A percentile compares a stretch with the other conserved stretches of the same genome.
Conservation (phyloP, 495 filamentous ascomycete species). For the Amniculicola lignicola region DNA sequence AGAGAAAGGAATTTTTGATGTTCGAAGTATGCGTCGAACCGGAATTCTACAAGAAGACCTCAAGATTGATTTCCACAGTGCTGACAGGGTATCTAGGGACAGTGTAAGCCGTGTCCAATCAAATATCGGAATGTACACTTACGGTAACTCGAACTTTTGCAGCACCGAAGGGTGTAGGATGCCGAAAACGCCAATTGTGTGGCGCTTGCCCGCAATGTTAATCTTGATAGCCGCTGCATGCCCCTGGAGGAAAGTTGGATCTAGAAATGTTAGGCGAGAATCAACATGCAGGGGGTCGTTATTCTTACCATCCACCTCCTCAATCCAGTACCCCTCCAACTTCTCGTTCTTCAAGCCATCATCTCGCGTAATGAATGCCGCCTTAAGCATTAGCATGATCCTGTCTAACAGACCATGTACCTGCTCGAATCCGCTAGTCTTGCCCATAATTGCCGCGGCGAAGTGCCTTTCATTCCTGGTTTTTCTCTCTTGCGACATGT, state of each 20-base stretch:
- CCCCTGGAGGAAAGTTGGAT: constrained; percentile 86
- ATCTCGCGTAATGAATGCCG: constrained; percentile 70
- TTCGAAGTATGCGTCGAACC: neutral
- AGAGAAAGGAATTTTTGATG: neutral
- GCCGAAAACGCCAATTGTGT: constrained; percentile 80
- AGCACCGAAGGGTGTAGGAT: constrained; percentile 90
- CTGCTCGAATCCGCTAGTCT: constrained; percentile 92
- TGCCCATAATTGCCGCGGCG: constrained; percentile 91
- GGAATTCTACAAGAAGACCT: constrained; percentile 72
- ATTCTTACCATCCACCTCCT: constrained; percentile 72
- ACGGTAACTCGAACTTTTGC: constrained; percentile 89
- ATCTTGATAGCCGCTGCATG: constrained; percentile 81
- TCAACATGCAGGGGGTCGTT: neutral
- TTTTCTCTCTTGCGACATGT: constrained; percentile 70
- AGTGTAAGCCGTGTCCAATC: neutral
- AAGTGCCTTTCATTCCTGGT: constrained; percentile 90
- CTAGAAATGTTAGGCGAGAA: constrained; percentile 39
- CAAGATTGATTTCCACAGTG: constrained; percentile 92
- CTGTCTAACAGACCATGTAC: constrained; percentile 93
- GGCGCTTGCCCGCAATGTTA: constrained; percentile 64
- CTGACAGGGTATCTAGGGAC: constrained; percentile 77
- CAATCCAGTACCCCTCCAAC: constrained; percentile 77
- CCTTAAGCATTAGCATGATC: constrained; percentile 87
- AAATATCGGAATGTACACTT: constrained; percentile 33
- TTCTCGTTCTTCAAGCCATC: constrained; percentile 59